Base-by-base conservation (phyloP, 305 asterid species). In the Coffea humblotiana region DNA sequence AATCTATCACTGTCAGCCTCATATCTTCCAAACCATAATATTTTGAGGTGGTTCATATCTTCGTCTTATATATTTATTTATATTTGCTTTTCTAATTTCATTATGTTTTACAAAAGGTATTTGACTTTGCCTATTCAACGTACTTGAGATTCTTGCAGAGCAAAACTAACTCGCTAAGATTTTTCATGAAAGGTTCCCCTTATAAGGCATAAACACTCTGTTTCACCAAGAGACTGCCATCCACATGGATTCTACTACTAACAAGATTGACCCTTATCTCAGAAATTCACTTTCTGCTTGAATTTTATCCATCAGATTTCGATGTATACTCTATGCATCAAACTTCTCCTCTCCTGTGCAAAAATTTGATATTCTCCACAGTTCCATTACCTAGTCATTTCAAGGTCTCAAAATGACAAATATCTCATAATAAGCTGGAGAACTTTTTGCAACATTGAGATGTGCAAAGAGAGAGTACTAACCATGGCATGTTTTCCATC, bases 241-340 rank as follows among this genome's bases (percentile, higher is more conserved):
- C 95, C 93, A 82, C 99, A 96, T 71, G 99, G 99, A 82, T 88
- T 93, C 85, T 83, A 96, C 84, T 96, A 98, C 76, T 93, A 89
- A 82, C 97, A 91, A 56, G 97, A 98, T 86, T 89, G 90, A 86
- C 97, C 85, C 94, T 96, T 90, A 90, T 88, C 84, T 89, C 98
- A 84, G 98, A 89, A 79, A 92, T 96, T 48, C 98, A 84, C 82
- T 94, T 96, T 89, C 94, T 90, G 84, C 91, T 87, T 68, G 97
- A 90, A 74, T 89, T 96, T 84, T 89, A 92, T 63, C 98, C 98
- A 81, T 97, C 92, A 84, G 97, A 91, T 86, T 94, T 94, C 94
- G 94, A 91, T 32, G 97, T 87, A 88, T 92, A 92, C 90, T 94
- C 93, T 79, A 92, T 86, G 75, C 98, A 94, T 67, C 99, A 97